Evolutionary conservation across 345 rosid species (phyloP).

Genomic region (Salix caprea): DNA sequence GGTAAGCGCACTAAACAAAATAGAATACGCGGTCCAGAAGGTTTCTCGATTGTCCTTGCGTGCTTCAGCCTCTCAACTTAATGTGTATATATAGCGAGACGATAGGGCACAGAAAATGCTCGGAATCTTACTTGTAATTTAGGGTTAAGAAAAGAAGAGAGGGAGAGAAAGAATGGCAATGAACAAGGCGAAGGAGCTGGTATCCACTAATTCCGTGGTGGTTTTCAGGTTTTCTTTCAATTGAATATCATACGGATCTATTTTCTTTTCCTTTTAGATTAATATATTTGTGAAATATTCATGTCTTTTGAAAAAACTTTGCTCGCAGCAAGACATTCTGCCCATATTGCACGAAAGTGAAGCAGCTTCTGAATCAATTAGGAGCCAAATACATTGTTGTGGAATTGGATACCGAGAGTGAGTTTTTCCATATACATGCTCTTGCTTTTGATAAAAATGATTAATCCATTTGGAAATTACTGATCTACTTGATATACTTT

Average conservation of each 20-base stretch:
- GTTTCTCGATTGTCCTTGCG: not conserved
- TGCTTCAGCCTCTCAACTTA: no score
- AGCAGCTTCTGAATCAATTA: constrained; percentile 54
- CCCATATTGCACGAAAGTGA: constrained; percentile 58
- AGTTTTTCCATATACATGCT: not conserved
- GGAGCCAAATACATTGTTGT: constrained; percentile 46
- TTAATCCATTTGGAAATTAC: not conserved
- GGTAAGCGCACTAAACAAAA: no score
- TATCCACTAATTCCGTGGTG: constrained; percentile 52
- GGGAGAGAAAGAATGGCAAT: no score
- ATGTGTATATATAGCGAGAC: no score
- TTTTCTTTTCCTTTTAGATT: not conserved
- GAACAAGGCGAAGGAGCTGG: constrained; percentile 34
- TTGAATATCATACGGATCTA: not conserved
- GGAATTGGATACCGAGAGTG: constrained; percentile 67
- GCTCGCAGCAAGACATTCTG: constrained; percentile 60
- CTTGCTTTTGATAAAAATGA: not conserved
- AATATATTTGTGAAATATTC: not conserved
- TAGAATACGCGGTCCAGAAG: constrained; percentile 1
- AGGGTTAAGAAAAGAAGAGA: not conserved
- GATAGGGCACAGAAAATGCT: no score
- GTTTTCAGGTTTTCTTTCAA: constrained; percentile 54
- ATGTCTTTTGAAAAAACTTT: not conserved
- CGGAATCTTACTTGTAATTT: not conserved
- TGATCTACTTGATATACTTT: no score